phyloP scores from a whole-genome alignment of 352 stramenopile species.

The Pythium coloratum region DNA sequence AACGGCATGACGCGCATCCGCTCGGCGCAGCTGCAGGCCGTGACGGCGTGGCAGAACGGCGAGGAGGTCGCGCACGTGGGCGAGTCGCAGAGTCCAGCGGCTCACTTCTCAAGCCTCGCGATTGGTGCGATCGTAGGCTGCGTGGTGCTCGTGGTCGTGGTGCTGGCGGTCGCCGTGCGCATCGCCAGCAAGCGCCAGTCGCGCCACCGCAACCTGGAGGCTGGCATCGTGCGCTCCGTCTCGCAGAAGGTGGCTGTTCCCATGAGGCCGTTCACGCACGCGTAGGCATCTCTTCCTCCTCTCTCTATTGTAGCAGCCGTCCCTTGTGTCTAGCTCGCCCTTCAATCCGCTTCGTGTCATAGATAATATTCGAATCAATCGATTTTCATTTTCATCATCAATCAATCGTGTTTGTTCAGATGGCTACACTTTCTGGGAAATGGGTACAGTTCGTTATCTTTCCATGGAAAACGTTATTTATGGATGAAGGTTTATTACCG shows the following conservation, averaged over 20 bases:
- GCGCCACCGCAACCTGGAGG: slow-evolving; percentile 29
- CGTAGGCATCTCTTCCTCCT: slow-evolving; percentile 5
- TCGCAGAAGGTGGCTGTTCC: slow-evolving; percentile 28
- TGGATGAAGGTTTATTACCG: not conserved
- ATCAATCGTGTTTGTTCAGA: not conserved
- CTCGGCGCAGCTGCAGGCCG: slow-evolving; percentile 35
- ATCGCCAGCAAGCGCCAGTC: slow-evolving; percentile 30
- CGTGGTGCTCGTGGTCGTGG: slow-evolving; percentile 32
- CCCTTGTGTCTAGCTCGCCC: not conserved
- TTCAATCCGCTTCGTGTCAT: slow-evolving; percentile 3
- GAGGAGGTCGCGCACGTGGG: slow-evolving; percentile 39
- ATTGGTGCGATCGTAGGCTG: slow-evolving; percentile 32
- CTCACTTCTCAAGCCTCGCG: slow-evolving; percentile 27
- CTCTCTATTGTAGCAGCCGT: not conserved
- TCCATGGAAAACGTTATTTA: not conserved
- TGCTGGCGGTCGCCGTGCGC: slow-evolving; percentile 35
- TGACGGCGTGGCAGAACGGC: slow-evolving; percentile 39
- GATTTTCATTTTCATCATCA: not conserved
- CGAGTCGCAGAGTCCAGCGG: slow-evolving; percentile 15
- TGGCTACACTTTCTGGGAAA: not conserved
- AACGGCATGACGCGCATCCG: slow-evolving; percentile 38
- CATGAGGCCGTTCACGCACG: slow-evolving; percentile 37
- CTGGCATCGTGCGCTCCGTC: slow-evolving; percentile 24
- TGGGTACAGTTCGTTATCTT: not conserved
- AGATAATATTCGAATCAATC: not conserved